phyloP scores from a whole-genome alignment of 129 eudicot genomes.

The Calendula officinalis region DNA sequence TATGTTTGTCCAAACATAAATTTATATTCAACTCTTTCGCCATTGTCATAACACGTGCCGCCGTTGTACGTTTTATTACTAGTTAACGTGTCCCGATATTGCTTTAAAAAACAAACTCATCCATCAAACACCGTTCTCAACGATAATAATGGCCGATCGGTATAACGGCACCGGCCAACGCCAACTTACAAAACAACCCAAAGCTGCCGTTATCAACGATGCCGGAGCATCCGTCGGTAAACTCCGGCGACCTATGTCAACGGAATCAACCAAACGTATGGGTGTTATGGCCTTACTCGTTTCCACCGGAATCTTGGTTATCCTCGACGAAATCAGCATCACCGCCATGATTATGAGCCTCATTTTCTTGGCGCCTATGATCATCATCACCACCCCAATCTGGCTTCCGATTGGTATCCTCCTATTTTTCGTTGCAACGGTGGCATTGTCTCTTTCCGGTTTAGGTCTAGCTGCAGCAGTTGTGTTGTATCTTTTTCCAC shows the following conservation, averaged over 20 bases:
- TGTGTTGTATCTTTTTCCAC: constrained; percentile 9
- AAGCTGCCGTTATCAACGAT: constrained; percentile 15
- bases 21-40: not conserved
- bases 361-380: constrained; percentile 43
- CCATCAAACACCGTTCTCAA: not conserved
- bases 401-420: constrained; percentile 50
- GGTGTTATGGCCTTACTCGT: constrained; percentile 42
- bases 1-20: not conserved
- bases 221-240: constrained; percentile 16
- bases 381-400: constrained; percentile 48
- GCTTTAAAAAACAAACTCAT: not conserved
- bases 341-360: constrained; percentile 38
- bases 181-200: constrained; percentile 23
- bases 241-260: constrained; percentile 27
- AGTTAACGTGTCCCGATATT: constrained; percentile 18
- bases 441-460: constrained; percentile 36
- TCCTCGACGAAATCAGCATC: constrained; percentile 43
- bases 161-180: constrained; percentile 25
- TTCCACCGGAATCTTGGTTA: constrained; percentile 47
- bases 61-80: constrained; percentile 23
- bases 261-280: constrained; percentile 40
- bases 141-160: constrained; percentile 43
- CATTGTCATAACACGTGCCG: constrained; percentile 42
- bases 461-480: constrained; percentile 38
- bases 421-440: constrained; percentile 31